Percentiles rank a stretch among this genome's conserved stretches.
Evolutionary conservation across 768 basidiomycete genomes (phyloP).

Genomic region (Lactarius indigo): DNA sequence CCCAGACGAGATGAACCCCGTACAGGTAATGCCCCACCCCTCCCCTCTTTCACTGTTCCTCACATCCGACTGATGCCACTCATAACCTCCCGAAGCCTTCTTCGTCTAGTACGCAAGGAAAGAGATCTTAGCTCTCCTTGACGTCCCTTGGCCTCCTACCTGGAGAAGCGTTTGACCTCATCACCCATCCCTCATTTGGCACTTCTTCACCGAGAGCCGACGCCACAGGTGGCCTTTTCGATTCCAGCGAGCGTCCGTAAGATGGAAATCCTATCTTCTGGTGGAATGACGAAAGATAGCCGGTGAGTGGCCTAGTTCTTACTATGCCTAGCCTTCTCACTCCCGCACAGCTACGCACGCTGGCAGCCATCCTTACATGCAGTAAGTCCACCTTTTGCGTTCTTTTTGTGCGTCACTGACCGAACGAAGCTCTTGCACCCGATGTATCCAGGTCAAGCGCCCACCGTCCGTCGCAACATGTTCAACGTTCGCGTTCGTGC

Average conservation of each 20-base stretch:
- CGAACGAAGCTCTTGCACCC: too few species aligned
- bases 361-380: slow-evolving; percentile 51
- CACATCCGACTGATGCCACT: neutral
- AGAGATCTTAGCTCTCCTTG: slow-evolving; percentile 47
- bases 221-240: too few species aligned
- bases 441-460: too few species aligned
- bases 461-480: too few species aligned
- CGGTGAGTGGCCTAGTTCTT: slow-evolving; percentile 40
- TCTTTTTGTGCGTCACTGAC: too few species aligned
- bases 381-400: too few species aligned
- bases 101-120: slow-evolving; percentile 73
- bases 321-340: slow-evolving; percentile 7
- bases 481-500: too few species aligned
- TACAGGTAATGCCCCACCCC: slow-evolving; percentile 52
- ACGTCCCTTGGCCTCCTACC: too few species aligned
- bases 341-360: slow-evolving; percentile 44
- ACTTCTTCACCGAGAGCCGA: too few species aligned
- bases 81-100: slow-evolving; percentile 41
- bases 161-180: too few species aligned
- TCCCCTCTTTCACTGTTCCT: neutral
- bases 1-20: slow-evolving; percentile 62
- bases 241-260: slow-evolving; percentile 86
- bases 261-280: slow-evolving; percentile 72
- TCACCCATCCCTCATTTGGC: too few species aligned
- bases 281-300: slow-evolving; percentile 87